Percentiles rank a stretch among this genome's conserved stretches.
Conservation (phyloP, 371 early-diverging fungal species). For the Saksenaea vasiformis region DNA sequence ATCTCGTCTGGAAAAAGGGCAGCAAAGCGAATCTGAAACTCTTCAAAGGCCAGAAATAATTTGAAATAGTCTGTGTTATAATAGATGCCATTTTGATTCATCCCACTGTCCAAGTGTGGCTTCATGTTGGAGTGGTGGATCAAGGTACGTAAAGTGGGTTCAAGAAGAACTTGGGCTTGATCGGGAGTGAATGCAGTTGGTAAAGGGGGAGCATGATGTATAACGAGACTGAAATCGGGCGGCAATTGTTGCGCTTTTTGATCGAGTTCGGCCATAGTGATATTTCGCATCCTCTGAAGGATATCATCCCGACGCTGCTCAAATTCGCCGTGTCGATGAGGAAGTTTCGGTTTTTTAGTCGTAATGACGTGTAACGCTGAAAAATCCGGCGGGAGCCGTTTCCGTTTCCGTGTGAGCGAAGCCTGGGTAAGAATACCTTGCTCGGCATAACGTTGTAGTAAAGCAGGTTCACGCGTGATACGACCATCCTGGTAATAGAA, state of each 20-base stretch:
- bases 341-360: constrained; percentile 47
- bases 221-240: constrained; percentile 26
- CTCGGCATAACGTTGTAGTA: constrained; percentile 36
- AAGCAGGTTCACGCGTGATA: constrained; percentile 25
- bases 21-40: constrained; percentile 41
- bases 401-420: constrained; percentile 29
- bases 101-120: constrained; percentile 50
- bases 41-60: constrained; percentile 47
- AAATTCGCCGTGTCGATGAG: constrained; percentile 53
- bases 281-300: constrained; percentile 39
- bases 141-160: constrained; percentile 35
- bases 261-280: constrained; percentile 41
- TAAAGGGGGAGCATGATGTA: constrained; percentile 29
- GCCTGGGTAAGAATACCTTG: constrained; percentile 38
- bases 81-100: constrained; percentile 56
- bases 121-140: constrained; percentile 45
- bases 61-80: constrained; percentile 51
- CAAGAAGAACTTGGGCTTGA: constrained; percentile 26
- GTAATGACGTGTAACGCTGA: constrained; percentile 11
- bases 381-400: constrained; percentile 14
- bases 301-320: constrained; percentile 52
- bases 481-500: constrained; percentile 40
- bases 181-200: constrained; percentile 24
- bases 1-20: constrained; percentile 39
- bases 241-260: constrained; percentile 39